Conservation (phyloP, 768 basidiomycete species). For the Kwoniella newhampshirensis region DNA sequence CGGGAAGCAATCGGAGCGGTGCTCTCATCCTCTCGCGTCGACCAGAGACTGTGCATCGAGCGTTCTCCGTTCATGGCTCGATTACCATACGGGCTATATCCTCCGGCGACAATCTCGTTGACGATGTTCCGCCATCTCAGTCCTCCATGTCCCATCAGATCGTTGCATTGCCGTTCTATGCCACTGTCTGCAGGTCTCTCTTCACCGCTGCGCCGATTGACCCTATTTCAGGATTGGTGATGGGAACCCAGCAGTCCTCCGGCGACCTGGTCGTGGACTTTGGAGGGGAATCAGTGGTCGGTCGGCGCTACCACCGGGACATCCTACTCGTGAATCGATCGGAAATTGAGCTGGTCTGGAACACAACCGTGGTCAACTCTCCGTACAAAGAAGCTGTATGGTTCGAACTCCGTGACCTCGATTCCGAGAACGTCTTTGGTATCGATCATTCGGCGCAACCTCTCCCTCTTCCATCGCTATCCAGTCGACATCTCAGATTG, state of each 20-base stretch:
- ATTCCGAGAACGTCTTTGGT: constrained; percentile 47
- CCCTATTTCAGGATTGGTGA: constrained; percentile 29
- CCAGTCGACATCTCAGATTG: constrained; percentile 41
- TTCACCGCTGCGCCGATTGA: constrained; percentile 43
- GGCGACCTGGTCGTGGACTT: constrained; percentile 42
- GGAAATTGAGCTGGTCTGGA: constrained; percentile 49
- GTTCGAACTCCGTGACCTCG: constrained; percentile 46
- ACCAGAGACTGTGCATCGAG: constrained; percentile 36
- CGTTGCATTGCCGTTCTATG: constrained; percentile 44
- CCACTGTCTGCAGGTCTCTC: constrained; percentile 46
- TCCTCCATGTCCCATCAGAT: constrained; percentile 20
- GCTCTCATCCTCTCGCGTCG: constrained; percentile 8
- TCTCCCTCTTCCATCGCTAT: constrained; percentile 41
- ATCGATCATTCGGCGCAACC: constrained; percentile 37
- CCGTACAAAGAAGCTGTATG: constrained; percentile 39
- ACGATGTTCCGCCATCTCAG: not conserved
- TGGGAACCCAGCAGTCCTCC: constrained; percentile 31
- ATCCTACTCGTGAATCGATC: constrained; percentile 47
- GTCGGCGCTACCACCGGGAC: constrained; percentile 40
- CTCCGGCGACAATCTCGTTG: not conserved
- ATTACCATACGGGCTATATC: constrained; percentile 36
- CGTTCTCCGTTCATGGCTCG: constrained; percentile 42
- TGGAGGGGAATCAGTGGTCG: constrained; percentile 42
- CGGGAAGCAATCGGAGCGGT: constrained; percentile 13
- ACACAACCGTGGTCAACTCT: constrained; percentile 38